Conservation (phyloP, 495 filamentous ascomycete species). For the Aspergillus bertholletiae region DNA sequence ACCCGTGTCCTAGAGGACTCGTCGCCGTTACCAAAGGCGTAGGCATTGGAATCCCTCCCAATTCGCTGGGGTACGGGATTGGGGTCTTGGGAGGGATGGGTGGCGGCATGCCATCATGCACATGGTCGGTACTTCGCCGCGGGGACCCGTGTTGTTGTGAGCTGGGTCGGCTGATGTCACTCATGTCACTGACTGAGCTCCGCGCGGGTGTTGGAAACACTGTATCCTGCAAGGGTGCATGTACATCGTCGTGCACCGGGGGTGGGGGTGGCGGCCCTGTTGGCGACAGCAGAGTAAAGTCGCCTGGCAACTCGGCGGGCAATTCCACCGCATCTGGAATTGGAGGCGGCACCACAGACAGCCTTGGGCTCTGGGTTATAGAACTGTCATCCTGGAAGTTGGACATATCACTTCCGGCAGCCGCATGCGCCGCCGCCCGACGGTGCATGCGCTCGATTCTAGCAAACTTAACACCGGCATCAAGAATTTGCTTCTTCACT, state of each 20-base stretch:
- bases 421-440: conserved; percentile 38
- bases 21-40: conserved; percentile 23
- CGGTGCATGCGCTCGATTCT: conserved; percentile 71
- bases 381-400: conserved; percentile 9
- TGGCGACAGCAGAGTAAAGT: conserved; percentile 29
- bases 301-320: conserved; percentile 52
- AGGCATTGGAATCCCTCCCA: conserved; percentile 32
- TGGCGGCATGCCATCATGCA: conserved; percentile 56
- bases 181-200: conserved; percentile 35
- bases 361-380: conserved; percentile 15
- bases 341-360: conserved; percentile 36
- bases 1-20: conserved; percentile 6
- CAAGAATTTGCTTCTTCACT: conserved; percentile 69
- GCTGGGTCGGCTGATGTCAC: conserved; percentile 27
- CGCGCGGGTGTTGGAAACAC: conserved; percentile 25
- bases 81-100: conserved; percentile 86
- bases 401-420: conserved; percentile 20
- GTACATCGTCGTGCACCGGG: conserved; percentile 22
- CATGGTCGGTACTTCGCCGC: conserved; percentile 42
- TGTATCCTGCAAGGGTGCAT: conserved; percentile 32
- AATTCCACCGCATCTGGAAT: conserved; percentile 58
- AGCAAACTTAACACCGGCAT: conserved; percentile 76
- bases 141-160: conserved; percentile 41
- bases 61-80: conserved; percentile 49
- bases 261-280: conserved; percentile 23